These are phyloP conservation scores for Thalassia testudinum DNA, from an alignment of 116 monocot species.

Conservation along the genomic window DNA sequence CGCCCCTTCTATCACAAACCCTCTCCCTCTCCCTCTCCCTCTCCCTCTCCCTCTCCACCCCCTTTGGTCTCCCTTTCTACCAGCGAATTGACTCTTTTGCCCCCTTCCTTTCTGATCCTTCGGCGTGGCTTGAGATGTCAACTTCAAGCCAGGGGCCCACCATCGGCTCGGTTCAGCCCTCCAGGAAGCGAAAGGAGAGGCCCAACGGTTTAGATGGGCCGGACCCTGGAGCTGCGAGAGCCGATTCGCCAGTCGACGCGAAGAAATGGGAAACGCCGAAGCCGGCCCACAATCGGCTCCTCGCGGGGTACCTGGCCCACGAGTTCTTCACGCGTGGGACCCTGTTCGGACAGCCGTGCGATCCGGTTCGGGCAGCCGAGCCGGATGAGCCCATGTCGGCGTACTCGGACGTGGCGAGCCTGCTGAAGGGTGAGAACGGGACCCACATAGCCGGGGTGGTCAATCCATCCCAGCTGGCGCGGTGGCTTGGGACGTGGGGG, in stretches of 20 bases:
- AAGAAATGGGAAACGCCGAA: background rate
- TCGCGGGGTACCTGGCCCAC: constrained; percentile 57
- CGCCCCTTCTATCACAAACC: no score
- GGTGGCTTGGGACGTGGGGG: constrained; percentile 24
- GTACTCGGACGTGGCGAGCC: constrained; percentile 31
- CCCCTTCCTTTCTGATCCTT: no score
- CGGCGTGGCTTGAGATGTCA: no score
- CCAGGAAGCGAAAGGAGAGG: constrained; percentile 39
- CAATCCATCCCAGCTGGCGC: constrained; percentile 48
- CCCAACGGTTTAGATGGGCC: background rate
- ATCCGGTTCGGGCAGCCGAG: background rate
- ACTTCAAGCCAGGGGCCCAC: background rate
- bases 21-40: no score
- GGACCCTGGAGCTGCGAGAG: background rate
- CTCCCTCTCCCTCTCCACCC: no score
- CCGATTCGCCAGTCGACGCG: background rate
- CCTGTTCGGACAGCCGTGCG: constrained; percentile 19
- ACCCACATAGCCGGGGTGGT: constrained; percentile 45
- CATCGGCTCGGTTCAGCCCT: background rate
- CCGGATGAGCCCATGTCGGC: background rate
- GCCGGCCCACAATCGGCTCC: constrained; percentile 16
- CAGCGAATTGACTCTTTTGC: no score
- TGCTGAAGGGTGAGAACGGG: constrained; percentile 24
- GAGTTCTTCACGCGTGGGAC: constrained; percentile 49
- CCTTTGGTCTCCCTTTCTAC: no score